Evolutionary conservation across 2,329 filamentous ascomycete genomes (phyloP).

Genomic region (Ascochyta clinopodiicola): DNA sequence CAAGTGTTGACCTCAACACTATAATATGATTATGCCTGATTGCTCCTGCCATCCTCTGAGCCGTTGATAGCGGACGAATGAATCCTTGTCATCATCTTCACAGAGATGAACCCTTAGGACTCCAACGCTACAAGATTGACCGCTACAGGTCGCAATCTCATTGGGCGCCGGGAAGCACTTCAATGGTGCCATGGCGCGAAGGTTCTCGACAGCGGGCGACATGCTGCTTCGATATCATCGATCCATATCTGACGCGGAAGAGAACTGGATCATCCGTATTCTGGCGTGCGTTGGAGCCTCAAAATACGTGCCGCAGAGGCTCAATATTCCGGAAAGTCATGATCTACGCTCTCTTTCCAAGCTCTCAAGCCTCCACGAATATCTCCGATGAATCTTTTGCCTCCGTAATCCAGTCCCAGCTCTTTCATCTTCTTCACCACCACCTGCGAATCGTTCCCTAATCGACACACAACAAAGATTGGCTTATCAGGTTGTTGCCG

Average conservation of each 20-base stretch:
- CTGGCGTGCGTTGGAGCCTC: not conserved
- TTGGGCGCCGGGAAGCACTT: not conserved
- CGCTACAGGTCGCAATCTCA: not conserved
- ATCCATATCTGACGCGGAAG: not conserved
- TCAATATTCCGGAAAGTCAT: conserved; percentile 63
- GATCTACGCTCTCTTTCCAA: conserved; percentile 74
- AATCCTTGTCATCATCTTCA: not conserved
- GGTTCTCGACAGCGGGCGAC: too few relatives aligned
- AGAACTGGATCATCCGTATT: not conserved
- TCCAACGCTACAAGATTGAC: not conserved
- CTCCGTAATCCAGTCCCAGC: conserved; percentile 60
- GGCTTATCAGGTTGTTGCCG: conserved; percentile 51
- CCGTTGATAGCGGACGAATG: not conserved
- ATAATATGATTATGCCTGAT: too few relatives aligned
- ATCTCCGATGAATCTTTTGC: conserved; percentile 69
- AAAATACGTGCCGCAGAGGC: not conserved
- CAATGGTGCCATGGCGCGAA: too few relatives aligned
- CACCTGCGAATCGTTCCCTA: conserved; percentile 81
- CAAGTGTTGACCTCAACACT: not conserved
- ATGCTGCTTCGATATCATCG: too few relatives aligned
- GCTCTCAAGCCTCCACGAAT: conserved; percentile 74
- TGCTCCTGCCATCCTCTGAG: not conserved
- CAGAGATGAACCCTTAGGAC: not conserved
- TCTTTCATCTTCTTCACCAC: conserved; percentile 71
- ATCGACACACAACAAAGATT: conserved; percentile 75